Evolutionary conservation across 805 yeast genomes (phyloP).

Genomic region (Candida ortonii): DNA sequence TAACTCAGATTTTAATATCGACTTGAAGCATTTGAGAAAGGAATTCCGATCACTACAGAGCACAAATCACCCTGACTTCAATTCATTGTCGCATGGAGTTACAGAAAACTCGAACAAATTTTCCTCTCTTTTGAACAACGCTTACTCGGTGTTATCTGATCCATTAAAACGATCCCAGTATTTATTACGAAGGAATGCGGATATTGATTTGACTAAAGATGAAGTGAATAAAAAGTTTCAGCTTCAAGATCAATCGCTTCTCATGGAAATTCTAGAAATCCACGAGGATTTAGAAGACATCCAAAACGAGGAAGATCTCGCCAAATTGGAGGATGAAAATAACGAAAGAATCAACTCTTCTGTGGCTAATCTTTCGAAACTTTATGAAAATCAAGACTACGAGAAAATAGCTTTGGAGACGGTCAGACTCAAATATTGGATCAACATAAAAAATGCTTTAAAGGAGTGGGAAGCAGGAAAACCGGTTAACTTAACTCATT

Average conservation of each 20-base stretch:
- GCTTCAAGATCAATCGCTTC: constrained; percentile 45
- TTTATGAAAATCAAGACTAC: constrained; percentile 49
- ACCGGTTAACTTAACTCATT: constrained; percentile 64
- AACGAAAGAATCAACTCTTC: constrained; percentile 49
- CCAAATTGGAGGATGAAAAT: constrained; percentile 51
- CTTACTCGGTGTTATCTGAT: constrained; percentile 65
- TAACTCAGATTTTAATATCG: constrained; percentile 53
- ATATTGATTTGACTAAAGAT: constrained; percentile 60
- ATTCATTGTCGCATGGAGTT: constrained; percentile 7
- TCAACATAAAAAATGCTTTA: constrained; percentile 67
- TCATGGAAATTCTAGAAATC: constrained; percentile 77
- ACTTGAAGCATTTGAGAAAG: constrained; percentile 54
- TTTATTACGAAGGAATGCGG: constrained; percentile 41
- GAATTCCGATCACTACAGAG: constrained; percentile 78
- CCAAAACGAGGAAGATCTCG: constrained; percentile 54
- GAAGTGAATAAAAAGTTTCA: constrained; percentile 41
- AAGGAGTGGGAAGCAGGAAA: constrained; percentile 77
- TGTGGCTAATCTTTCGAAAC: constrained; percentile 42
- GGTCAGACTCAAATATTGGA: constrained; percentile 79
- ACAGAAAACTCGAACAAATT: constrained; percentile 29
- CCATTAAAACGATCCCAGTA: constrained; percentile 74
- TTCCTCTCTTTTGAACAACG: constrained; percentile 66
- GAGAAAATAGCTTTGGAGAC: constrained; percentile 63
- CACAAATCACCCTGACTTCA: constrained; percentile 75
- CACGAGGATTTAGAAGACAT: constrained; percentile 81